Evolutionary conservation across 306 rosid genomes (phyloP), one percentile per base, ranked within the genome.

Genomic region (Begonia masoniana): DNA sequence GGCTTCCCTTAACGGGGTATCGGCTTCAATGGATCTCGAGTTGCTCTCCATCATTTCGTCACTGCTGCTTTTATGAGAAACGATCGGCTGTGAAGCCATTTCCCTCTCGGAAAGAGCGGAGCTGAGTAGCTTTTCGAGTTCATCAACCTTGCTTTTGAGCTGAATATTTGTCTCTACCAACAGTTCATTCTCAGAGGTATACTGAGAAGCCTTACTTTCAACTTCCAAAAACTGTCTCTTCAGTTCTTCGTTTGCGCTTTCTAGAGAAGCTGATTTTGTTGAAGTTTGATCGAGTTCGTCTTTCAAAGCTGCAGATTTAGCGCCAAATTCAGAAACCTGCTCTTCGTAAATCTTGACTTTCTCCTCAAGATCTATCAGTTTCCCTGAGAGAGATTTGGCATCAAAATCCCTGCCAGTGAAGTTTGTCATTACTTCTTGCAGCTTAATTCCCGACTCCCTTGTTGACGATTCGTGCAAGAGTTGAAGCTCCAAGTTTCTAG

Each of bases 111-210:
- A 73, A 62, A 66, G 54, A 68, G 78, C 65, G 58, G 72, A 62
- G 61, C 74, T 76, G 60, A 91, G 43, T 21, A 72, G 64, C 58
- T 81, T 94, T 60, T 78, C 82, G 61, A 91, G 87, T 65, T 91
- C 96, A 56, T 75, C 85, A 65, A 86, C 65, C 84, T 74, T 86
- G 68, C 70, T 66, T 70, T 77, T 83, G 62, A 92, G 78, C 56
- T 92, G 95, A 72, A 51, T 46, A 71, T 86, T 86, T 51, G 82
- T 86, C 60, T 65, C 86, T n/a, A 77, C 79, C 66, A 92, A 71
- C 58, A 83, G 60, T 62, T 92, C 87, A 11, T 83, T 86, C 51
- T 86, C 87, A n/a, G 87, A 73, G 51, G 65, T 64, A 16, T 72
- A 70, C 63, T 81, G 84, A 77, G 88, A 79, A 57, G 58, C 67